Evolutionary conservation across 305 asterid species (phyloP).

Genomic region (Plantago lanceolata): DNA sequence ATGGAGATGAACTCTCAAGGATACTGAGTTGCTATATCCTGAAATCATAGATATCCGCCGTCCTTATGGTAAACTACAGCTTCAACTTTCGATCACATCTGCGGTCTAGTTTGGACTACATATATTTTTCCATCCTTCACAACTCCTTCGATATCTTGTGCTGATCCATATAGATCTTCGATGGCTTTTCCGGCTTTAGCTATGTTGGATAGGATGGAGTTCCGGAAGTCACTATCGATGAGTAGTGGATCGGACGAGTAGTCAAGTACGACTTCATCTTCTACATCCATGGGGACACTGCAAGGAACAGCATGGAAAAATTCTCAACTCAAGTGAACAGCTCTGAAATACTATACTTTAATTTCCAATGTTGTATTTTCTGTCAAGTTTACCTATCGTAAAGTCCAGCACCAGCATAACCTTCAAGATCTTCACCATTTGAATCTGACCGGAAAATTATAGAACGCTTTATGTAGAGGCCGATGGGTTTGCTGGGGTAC

Average conservation of each 20-base stretch:
- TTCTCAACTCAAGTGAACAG: neutral
- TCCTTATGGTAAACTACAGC: neutral
- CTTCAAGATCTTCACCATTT: conserved; percentile 98
- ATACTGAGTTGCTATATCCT: neutral
- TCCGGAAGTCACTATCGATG: conserved; percentile 57
- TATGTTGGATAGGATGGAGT: conserved; percentile 60
- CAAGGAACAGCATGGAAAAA: conserved; percentile 17
- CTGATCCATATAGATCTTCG: conserved; percentile 80
- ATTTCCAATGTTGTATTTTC: too few relatives aligned
- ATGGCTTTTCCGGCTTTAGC: conserved; percentile 81
- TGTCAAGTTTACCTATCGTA: conserved; percentile 74
- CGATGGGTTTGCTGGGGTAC: conserved; percentile 97
- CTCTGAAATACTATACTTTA: too few relatives aligned
- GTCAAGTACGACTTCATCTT: conserved; percentile 71
- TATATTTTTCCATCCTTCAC: conserved; percentile 84
- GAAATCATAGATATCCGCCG: neutral
- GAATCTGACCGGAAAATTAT: conserved; percentile 98
- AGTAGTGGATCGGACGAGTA: conserved; percentile 76
- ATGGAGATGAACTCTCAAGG: neutral
- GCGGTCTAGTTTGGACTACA: conserved; percentile 98
- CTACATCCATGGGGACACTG: conserved; percentile 99
- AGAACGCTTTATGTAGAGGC: conserved; percentile 77
- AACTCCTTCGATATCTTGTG: conserved; percentile 97
- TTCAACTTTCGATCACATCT: conserved; percentile 60
- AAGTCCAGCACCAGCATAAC: conserved; percentile 99